These are phyloP conservation scores for Euryodendron excelsum DNA, from an alignment of 148 eudicot species.

Conservation along the genomic window DNA sequence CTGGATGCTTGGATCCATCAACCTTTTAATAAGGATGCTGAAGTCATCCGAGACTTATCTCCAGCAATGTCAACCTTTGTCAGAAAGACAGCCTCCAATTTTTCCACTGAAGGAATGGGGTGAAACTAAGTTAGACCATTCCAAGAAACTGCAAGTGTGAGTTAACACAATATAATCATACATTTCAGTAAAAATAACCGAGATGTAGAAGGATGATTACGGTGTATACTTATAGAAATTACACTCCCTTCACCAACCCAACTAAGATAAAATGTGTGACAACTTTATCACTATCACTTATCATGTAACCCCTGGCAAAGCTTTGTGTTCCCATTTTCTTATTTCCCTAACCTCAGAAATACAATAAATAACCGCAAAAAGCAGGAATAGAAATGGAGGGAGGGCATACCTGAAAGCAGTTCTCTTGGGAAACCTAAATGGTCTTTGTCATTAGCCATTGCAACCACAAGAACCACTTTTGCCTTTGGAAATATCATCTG, in stretches of 20 bases:
- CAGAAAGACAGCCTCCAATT: conserved; percentile 55
- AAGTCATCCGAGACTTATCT: conserved; percentile 54
- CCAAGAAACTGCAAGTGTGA: too few species aligned
- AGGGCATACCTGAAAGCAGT: conserved; percentile 51
- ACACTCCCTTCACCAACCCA: too few species aligned
- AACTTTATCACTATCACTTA: too few species aligned
- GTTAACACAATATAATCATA: too few species aligned
- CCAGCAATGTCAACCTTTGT: conserved; percentile 83
- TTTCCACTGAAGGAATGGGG: conserved; percentile 27
- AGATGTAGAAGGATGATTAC: too few species aligned
- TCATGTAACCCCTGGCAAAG: not conserved
- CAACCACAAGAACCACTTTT: conserved; percentile 82
- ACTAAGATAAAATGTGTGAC: too few species aligned
- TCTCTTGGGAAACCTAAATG: conserved; percentile 82
- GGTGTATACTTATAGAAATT: too few species aligned
- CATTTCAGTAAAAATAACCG: too few species aligned
- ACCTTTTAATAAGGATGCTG: conserved; percentile 47
- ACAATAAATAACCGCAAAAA: too few species aligned
- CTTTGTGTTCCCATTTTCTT: too few species aligned
- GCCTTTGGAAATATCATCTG: too few species aligned
- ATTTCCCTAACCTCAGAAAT: too few species aligned
- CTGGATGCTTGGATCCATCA: conserved; percentile 55
- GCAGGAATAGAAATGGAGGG: not conserved
- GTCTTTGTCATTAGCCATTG: conserved; percentile 97
- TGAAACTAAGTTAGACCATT: not conserved